Evolutionary conservation across 164 flowering plant species (phyloP), one percentile per base, ranked within the genome.

Genomic region (Tetracentron sinense): DNA sequence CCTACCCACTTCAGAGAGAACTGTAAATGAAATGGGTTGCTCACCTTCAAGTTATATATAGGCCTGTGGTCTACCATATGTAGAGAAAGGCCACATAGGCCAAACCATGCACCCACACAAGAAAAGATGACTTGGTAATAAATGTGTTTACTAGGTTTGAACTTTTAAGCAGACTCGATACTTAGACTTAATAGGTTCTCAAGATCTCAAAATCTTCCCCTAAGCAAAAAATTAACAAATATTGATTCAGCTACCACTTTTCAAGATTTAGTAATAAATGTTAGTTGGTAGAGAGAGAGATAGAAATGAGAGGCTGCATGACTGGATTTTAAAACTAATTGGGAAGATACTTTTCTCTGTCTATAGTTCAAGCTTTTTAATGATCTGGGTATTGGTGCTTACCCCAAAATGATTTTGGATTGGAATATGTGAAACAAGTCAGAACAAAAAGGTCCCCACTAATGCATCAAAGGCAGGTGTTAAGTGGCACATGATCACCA

Each of bases 21-120:
- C 56, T 50, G 75, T 35, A 54, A 65, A 62, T 70, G 81, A 62
- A 65, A 68, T 69, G 78, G 73, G 58, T 55, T 69, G 65, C 65
- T 74, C 65, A 59, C 42, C 47, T 58, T 66, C 66, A 42, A 57
- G 48, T 27, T 30, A 77, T 77, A 56, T 72, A 76, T 75, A 76
- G 80, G 69, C 77, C 72, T 72, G 57, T 58, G 67, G 62, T 20
- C 66, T 56, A 42, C 55, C 31, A 33, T 38, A 27, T 25, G 56
- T 61, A 51, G 60, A 56, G 27, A 25, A 46, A 51, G 38, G 31
- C 60, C 10, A 53, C 31, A 38, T 38, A 61, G 44, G 53, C 54
- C 63, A 14, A 38, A 38, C 44, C 8, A 16, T 38, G 44, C 2
- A 38, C 44, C 44, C 14, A 33, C 10, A 38, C 44, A n/a, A n/a